Base-by-base conservation (phyloP, 225 moss, liverwort and hornwort species). In the Neckera pumila region DNA sequence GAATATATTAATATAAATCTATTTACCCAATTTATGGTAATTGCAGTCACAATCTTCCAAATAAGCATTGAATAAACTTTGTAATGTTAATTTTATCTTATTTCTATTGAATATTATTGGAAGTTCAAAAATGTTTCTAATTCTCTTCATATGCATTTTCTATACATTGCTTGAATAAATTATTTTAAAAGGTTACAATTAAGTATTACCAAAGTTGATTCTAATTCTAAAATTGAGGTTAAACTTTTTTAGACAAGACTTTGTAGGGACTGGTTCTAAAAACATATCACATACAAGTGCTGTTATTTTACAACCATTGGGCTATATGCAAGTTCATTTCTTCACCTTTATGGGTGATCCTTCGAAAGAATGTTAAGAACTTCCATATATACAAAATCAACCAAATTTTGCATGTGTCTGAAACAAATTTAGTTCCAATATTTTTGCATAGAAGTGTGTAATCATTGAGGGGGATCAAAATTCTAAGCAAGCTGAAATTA, bases 321-420 rank as follows among this genome's bases (percentile, higher is more conserved):
- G 0, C 6, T 23, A 20, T 7, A 38, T 13, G 22, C 7, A 69
- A 14, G 3, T 34, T 34, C 4, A 0, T 34, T 65, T 65, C 34
- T 34, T 67, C 12, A 36, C n/a, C 20, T 36, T 19, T 11, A n/a
- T 21, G 1, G 7, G 49, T 13, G 49, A 49, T 13, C 54, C 54
- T 17, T 38, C 13, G 4, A 12, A 38, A 13, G 23, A 38, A 38
- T 69, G 13, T 38, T 13, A 23, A 6, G 2, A 23, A 13, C 38
- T 38, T 69, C 2, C 1, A 13, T 23, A 2, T 3, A 22, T 1
- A 23, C 4, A 38, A n/a, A 69, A 23, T 23, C 6, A 12, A 0
- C 4, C n/a, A 12, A 38, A n/a, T 38, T 0, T 69, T 40, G 14
- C 2, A 70, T 0, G 0, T n/a, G n/a, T n/a, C n/a, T 14, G 4